phyloP scores from a whole-genome alignment of 805 yeast genomes.

The Saccharomyces kudriavzevii region DNA sequence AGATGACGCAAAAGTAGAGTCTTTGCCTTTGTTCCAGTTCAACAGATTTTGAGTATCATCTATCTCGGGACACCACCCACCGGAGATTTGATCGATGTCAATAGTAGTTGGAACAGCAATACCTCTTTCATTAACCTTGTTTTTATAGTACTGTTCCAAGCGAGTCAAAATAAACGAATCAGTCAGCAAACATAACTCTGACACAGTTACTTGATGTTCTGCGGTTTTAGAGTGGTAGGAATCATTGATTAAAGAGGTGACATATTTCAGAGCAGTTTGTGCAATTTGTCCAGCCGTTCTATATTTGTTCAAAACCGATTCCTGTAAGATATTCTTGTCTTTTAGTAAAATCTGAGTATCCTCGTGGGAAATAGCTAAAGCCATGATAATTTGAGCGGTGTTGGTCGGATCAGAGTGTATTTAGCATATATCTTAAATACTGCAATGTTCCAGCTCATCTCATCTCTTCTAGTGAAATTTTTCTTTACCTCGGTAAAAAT shows the following conservation, averaged over 20 bases:
- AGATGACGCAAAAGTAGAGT: slow-evolving; percentile 16
- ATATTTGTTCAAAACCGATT: slow-evolving; percentile 65
- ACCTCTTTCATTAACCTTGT: slow-evolving; percentile 74
- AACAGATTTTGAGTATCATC: slow-evolving; percentile 43
- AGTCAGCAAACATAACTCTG: slow-evolving; percentile 74
- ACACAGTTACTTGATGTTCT: slow-evolving; percentile 40
- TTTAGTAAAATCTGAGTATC: slow-evolving; percentile 66
- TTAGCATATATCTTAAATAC: background rate
- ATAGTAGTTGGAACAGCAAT: slow-evolving; percentile 87
- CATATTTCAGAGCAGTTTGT: slow-evolving; percentile 69
- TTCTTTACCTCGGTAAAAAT: background rate
- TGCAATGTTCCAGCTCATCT: slow-evolving; percentile 4
- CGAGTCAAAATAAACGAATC: slow-evolving; percentile 66
- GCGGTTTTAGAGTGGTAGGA: slow-evolving; percentile 48
- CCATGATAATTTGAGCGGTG: slow-evolving; percentile 37
- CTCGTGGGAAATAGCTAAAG: slow-evolving; percentile 64
- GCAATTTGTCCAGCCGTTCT: slow-evolving; percentile 83
- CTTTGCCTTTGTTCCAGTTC: slow-evolving; percentile 20
- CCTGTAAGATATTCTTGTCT: slow-evolving; percentile 61
- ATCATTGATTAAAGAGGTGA: slow-evolving; percentile 59
- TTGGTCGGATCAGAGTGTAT: background rate
- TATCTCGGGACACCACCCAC: slow-evolving; percentile 81
- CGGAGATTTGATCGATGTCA: slow-evolving; percentile 69
- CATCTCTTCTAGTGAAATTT: slow-evolving; percentile 1
- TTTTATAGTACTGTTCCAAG: slow-evolving; percentile 50